A percentile compares a stretch with the other conserved stretches of the same genome.
Evolutionary conservation across 2,329 filamentous ascomycete species (phyloP).

Genomic region (Huntiella savannae): DNA sequence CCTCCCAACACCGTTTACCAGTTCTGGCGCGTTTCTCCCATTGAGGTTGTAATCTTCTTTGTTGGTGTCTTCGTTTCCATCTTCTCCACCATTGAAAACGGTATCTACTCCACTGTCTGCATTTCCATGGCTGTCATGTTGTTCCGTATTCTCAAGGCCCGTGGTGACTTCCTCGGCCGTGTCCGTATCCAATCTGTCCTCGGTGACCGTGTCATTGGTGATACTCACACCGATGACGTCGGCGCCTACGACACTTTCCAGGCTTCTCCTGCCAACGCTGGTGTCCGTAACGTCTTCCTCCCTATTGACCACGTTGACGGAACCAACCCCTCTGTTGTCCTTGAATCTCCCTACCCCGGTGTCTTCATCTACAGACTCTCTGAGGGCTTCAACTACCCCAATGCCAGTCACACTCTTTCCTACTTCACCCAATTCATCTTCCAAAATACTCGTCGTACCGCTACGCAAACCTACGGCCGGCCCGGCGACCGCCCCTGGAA

Average conservation of each 20-base stretch:
- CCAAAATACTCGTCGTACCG: conserved; percentile 55
- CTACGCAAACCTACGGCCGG: conserved; percentile 42
- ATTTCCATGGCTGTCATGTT: conserved; percentile 52
- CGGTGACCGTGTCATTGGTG: conserved; percentile 52
- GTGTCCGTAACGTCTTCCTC: conserved; percentile 60
- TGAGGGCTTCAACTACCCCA: conserved; percentile 92
- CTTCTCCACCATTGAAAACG: conserved; percentile 74
- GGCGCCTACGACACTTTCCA: conserved; percentile 40
- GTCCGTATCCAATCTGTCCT: conserved; percentile 70
- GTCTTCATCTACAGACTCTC: conserved; percentile 92
- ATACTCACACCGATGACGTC: conserved; percentile 28
- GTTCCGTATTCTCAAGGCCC: conserved; percentile 60
- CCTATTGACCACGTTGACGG: conserved; percentile 78
- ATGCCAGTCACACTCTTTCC: conserved; percentile 75
- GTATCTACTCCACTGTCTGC: conserved; percentile 64
- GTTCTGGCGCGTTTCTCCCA: conserved; percentile 82
- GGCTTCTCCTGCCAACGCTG: conserved; percentile 16
- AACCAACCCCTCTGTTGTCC: conserved; percentile 63
- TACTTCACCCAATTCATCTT: conserved; percentile 52
- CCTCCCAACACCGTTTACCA: conserved; percentile 81
- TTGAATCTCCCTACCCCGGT: conserved; percentile 72
- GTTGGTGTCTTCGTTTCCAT: conserved; percentile 78
- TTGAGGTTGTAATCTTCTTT: conserved; percentile 87
- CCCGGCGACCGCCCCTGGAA: conserved; percentile 84
- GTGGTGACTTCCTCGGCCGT: conserved; percentile 58